Evolutionary conservation across 2,329 filamentous ascomycete species (phyloP), one percentile per base, ranked within the genome.

Genomic region (Volutella citrinella): DNA sequence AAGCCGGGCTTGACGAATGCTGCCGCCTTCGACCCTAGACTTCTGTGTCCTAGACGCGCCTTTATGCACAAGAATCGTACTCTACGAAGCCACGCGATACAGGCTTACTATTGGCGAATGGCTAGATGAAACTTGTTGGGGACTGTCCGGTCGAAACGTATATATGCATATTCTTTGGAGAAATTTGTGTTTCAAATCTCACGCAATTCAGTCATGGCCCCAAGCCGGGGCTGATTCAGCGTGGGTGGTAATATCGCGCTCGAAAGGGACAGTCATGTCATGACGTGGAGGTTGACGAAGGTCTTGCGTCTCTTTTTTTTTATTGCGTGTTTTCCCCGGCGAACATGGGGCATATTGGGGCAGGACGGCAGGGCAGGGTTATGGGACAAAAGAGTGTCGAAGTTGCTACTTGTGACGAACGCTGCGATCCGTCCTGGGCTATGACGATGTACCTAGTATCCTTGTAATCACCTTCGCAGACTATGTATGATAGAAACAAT

Each of bases 391-490:
- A 40, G 49, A 52, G 43, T 40, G n/a, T n/a, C n/a, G n/a, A n/a
- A n/a, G n/a, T n/a, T n/a, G n/a, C n/a, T n/a, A n/a, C n/a, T n/a
- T n/a, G n/a, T n/a, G n/a, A n/a, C n/a, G n/a, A 34, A 41, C 33
- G 36, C 25, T 44, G 38, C 32, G 31, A 37, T 38, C 40, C 19
- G 40, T 36, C 42, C 45, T 38, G 42, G 50, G 46, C 46, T 45
- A 54, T 40, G 51, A 54, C 41, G 41, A 54, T 50, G 44, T 52
- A 52, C 48, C 43, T 54, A 54, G 45, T 43, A 54, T 50, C 48
- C 50, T 54, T 54, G 45, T 54, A 54, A 54, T 54, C 46, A 51
- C 46, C 26, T 47, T 54, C 46, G 51, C 42, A 42, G 41, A 35
- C 34, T 52, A 46, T 49, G 51, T 54, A 54, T 52, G 50, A 54